Conservation (phyloP, 1,139 yeast genomes). For the Hyphopichia buzzinii region DNA sequence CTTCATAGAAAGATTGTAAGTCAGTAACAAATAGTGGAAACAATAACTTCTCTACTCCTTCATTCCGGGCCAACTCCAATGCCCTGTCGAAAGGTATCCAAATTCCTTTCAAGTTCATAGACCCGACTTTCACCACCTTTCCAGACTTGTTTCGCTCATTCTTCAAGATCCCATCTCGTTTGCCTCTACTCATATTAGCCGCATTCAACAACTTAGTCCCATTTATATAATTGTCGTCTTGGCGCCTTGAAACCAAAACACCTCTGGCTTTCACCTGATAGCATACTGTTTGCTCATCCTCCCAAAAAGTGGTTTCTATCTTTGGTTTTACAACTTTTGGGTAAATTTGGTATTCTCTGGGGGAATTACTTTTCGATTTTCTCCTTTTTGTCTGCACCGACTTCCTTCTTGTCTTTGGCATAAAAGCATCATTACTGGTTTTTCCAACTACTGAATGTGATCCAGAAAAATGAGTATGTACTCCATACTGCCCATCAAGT, state of each 20-base stretch:
- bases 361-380: too few species aligned
- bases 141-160: constrained; percentile 40
- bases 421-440: too few species aligned
- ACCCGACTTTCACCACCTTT: constrained; percentile 49
- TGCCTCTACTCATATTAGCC: constrained; percentile 94
- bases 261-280: constrained; percentile 50
- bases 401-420: too few species aligned
- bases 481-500: too few species aligned
- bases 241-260: constrained; percentile 48
- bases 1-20: constrained; percentile 31
- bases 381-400: too few species aligned
- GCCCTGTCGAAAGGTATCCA: constrained; percentile 60
- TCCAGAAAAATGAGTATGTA: too few species aligned
- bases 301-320: constrained; percentile 49
- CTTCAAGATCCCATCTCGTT: constrained; percentile 83
- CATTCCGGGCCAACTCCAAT: constrained; percentile 49
- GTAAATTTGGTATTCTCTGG: too few species aligned
- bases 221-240: constrained; percentile 51
- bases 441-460: too few species aligned
- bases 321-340: constrained; percentile 30
- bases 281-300: constrained; percentile 45
- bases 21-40: constrained; percentile 49
- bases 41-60: constrained; percentile 38
- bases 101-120: constrained; percentile 55
- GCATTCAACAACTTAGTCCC: constrained; percentile 75